A percentile compares a stretch with the other conserved stretches of the same genome.
These are phyloP conservation scores for Xylariaceae sp. DNA, from an alignment of 2,329 filamentous ascomycete species.

Conservation along the genomic window DNA sequence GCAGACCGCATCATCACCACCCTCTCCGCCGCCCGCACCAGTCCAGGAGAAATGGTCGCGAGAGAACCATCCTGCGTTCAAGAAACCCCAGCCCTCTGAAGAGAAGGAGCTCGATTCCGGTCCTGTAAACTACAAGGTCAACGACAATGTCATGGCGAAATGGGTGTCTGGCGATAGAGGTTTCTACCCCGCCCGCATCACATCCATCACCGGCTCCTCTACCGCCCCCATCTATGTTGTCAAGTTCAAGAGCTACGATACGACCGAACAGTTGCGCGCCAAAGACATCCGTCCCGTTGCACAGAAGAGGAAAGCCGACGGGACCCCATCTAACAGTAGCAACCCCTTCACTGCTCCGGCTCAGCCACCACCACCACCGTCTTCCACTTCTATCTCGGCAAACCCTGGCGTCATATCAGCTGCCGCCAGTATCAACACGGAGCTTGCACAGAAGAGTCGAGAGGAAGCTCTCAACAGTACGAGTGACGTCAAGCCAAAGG, in stretches of 20 bases:
- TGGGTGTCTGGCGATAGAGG: conserved; percentile 85
- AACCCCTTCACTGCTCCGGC: conserved; percentile 33
- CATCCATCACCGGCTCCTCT: conserved; percentile 87
- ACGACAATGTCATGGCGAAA: conserved; percentile 84
- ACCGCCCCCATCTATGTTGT: conserved; percentile 88
- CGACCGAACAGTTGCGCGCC: conserved; percentile 72
- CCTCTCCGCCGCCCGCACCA: conserved; percentile 42
- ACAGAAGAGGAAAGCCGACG: conserved; percentile 83
- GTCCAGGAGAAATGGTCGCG: conserved; percentile 69
- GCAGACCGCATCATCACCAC: conserved; percentile 41
- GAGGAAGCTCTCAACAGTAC: conserved; percentile 58
- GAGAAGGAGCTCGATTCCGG: conserved; percentile 50
- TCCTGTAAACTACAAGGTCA: conserved; percentile 67
- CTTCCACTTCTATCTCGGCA: conserved; percentile 34
- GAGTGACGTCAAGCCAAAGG: conserved; percentile 67
- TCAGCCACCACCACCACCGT: conserved; percentile 28
- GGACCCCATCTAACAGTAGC: conserved; percentile 49
- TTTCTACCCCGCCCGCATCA: conserved; percentile 90
- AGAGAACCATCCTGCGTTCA: conserved; percentile 74
- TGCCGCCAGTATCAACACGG: conserved; percentile 53
- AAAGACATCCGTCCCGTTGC: conserved; percentile 78
- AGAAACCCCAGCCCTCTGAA: conserved; percentile 47
- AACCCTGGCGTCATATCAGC: conserved; percentile 49
- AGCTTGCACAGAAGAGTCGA: conserved; percentile 44
- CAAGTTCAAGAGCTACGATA: conserved; percentile 88